A percentile compares a stretch with the other conserved stretches of the same genome.
Evolutionary conservation across 495 filamentous ascomycete species (phyloP).

Genomic region (Viridothelium virens): DNA sequence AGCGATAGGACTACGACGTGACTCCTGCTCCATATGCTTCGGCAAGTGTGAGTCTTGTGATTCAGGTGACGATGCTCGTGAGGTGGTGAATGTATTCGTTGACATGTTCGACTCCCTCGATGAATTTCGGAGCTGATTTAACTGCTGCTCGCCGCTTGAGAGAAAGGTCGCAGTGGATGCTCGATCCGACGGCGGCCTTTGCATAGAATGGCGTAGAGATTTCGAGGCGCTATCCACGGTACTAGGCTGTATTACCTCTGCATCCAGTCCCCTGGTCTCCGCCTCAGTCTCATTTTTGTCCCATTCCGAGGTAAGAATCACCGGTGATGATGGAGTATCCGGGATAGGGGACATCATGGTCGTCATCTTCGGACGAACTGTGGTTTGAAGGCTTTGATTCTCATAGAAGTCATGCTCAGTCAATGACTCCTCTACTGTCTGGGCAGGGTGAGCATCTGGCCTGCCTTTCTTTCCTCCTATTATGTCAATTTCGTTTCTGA

Average conservation of each 20-base stretch:
- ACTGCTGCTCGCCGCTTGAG: slow-evolving; percentile 24
- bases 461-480: slow-evolving; percentile 35
- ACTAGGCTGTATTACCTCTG: neutral
- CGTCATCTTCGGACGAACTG: slow-evolving; percentile 10
- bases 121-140: slow-evolving; percentile 27
- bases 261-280: neutral
- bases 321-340: slow-evolving; percentile 21
- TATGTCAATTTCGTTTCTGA: slow-evolving; percentile 40
- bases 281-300: neutral
- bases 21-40: neutral
- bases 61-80: slow-evolving; percentile 8
- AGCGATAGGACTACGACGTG: neutral
- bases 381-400: slow-evolving; percentile 19
- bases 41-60: neutral
- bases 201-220: slow-evolving; percentile 20
- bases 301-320: neutral
- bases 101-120: slow-evolving; percentile 29
- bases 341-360: slow-evolving; percentile 19
- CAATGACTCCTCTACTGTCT: slow-evolving; percentile 18
- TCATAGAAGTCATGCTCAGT: slow-evolving; percentile 19
- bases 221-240: slow-evolving; percentile 19
- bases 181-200: slow-evolving; percentile 22
- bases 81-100: slow-evolving; percentile 22
- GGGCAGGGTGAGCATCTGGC: slow-evolving; percentile 15
- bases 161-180: slow-evolving; percentile 25